A percentile compares a stretch with the other conserved stretches of the same genome.
phyloP scores from a whole-genome alignment of 2,329 filamentous ascomycete species.

The Stagonosporopsis vannaccii region DNA sequence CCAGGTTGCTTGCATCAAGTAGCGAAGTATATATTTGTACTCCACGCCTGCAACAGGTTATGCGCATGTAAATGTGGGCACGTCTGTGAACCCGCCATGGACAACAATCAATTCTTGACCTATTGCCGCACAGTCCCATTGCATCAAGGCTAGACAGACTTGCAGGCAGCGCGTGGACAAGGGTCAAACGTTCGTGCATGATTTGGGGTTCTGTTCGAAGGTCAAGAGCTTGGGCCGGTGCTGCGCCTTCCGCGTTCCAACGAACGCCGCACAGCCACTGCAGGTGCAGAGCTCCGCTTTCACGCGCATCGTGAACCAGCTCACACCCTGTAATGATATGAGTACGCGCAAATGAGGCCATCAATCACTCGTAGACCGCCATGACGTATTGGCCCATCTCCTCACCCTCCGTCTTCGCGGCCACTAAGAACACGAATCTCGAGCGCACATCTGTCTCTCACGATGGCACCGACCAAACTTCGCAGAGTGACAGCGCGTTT shows the following conservation, averaged over 20 bases:
- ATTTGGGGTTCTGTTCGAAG: neutral
- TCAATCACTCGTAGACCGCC: constrained; percentile 48
- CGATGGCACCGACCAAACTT: constrained; percentile 57
- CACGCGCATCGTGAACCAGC: constrained; percentile 29
- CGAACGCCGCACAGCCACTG: constrained; percentile 31
- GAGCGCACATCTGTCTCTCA: constrained; percentile 66
- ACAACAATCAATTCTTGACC: neutral
- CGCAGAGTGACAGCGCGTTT: constrained; percentile 26
- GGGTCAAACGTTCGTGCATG: neutral
- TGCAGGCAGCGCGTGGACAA: neutral
- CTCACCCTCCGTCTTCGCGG: constrained; percentile 82
- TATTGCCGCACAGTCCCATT: neutral
- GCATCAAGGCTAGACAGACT: neutral
- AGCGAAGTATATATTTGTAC: no score
- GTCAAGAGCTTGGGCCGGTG: constrained; percentile 9
- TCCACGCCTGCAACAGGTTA: neutral
- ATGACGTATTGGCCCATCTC: constrained; percentile 92
- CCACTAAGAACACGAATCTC: constrained; percentile 69
- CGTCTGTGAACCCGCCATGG: neutral
- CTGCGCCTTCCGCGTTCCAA: constrained; percentile 16
- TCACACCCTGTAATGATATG: constrained; percentile 42
- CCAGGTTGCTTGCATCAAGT: no score
- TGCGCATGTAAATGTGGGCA: neutral
- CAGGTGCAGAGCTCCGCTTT: constrained; percentile 30
- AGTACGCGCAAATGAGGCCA: constrained; percentile 47